phyloP scores from a whole-genome alignment of 2,329 filamentous ascomycete species.

The Cladosporium sp. region DNA sequence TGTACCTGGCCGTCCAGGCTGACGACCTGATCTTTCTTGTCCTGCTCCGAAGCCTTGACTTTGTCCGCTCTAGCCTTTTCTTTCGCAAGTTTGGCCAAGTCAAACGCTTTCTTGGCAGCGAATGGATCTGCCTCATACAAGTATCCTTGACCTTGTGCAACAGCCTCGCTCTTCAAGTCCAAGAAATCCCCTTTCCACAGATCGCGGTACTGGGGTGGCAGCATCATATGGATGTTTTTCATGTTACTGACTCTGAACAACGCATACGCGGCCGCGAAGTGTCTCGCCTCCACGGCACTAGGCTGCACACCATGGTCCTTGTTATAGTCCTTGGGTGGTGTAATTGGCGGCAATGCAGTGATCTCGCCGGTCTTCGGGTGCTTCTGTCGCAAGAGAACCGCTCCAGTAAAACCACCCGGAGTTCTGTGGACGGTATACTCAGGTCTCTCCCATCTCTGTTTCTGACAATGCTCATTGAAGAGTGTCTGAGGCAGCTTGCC shows the following conservation, averaged over 20 bases:
- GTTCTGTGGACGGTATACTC: slow-evolving; percentile 71
- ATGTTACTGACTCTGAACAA: slow-evolving; percentile 91
- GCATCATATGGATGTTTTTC: slow-evolving; percentile 91
- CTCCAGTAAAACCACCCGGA: slow-evolving; percentile 56
- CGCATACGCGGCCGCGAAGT: slow-evolving; percentile 89
- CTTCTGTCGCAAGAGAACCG: slow-evolving; percentile 71
- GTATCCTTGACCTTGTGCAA: slow-evolving; percentile 75
- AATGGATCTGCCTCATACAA: slow-evolving; percentile 97
- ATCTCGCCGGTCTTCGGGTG: slow-evolving; percentile 82
- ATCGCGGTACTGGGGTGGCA: slow-evolving; percentile 85
- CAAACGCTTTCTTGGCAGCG: slow-evolving; percentile 72
- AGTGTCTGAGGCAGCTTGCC: slow-evolving; percentile 94
- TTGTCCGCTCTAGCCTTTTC: slow-evolving; percentile 78
- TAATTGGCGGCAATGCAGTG: slow-evolving; percentile 75
- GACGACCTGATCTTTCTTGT: slow-evolving; percentile 59
- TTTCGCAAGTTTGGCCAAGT: slow-evolving; percentile 71
- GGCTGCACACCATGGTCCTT: slow-evolving; percentile 69
- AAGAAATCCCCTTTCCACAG: slow-evolving; percentile 89
- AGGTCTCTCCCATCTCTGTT: slow-evolving; percentile 91
- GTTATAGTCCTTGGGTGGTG: slow-evolving; percentile 73
- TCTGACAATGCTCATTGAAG: slow-evolving; percentile 91
- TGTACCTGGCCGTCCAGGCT: slow-evolving; percentile 40
- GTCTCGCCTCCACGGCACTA: slow-evolving; percentile 83
- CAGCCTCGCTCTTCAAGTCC: slow-evolving; percentile 75
- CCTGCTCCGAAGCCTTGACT: slow-evolving; percentile 54